Evolutionary conservation across 2,329 filamentous ascomycete genomes (phyloP).

Genomic region (Venturia pyrina): DNA sequence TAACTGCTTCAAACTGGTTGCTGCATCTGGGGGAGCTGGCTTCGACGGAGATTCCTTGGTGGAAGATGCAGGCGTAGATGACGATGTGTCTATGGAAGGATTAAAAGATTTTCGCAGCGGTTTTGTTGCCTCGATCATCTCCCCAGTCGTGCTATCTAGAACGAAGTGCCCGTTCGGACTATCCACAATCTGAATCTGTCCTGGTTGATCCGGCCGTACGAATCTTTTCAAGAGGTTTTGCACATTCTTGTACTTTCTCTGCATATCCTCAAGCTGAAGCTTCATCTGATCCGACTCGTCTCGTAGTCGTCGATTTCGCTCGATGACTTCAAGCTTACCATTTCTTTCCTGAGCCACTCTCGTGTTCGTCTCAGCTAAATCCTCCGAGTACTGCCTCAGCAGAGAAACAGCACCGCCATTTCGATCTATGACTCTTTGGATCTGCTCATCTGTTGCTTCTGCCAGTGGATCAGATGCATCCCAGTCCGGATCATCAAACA

Average conservation of each 20-base stretch:
- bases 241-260: constrained; percentile 11
- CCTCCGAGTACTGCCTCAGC: constrained; percentile 9
- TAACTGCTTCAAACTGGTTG: constrained; percentile 1
- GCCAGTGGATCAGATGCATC: constrained; percentile 11
- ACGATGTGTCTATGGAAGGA: constrained; percentile 1
- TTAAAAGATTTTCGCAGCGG: not conserved
- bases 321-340: constrained; percentile 9
- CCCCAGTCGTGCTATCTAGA: constrained; percentile 11
- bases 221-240: constrained; percentile 11
- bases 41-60: constrained; percentile 2
- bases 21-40: not conserved
- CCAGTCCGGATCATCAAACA: constrained; percentile 11
- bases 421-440: constrained; percentile 9
- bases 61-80: not conserved
- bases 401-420: constrained; percentile 9
- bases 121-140: constrained; percentile 9
- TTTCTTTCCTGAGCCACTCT: constrained; percentile 12
- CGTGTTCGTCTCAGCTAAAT: constrained; percentile 11
- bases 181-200: constrained; percentile 12
- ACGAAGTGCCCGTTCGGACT: constrained; percentile 12
- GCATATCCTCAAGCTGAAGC: constrained; percentile 10
- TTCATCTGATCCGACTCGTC: constrained; percentile 10
- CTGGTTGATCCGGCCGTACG: constrained; percentile 7
- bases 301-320: constrained; percentile 8
- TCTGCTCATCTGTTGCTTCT: constrained; percentile 9